phyloP scores from a whole-genome alignment of 2,329 filamentous ascomycete species.

The Aspergillaceae sp. region DNA sequence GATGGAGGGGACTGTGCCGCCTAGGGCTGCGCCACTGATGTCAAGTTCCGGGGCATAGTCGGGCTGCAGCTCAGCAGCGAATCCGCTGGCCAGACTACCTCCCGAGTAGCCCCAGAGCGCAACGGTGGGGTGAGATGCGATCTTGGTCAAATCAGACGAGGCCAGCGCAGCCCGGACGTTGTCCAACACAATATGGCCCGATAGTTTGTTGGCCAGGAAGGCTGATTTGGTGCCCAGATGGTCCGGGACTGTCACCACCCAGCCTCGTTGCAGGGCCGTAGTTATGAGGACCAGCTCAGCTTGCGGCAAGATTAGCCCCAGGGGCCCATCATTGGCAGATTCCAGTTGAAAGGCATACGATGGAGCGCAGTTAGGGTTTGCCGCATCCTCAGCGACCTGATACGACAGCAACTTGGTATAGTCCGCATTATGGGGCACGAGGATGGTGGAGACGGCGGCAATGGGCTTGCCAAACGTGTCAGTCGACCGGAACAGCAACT shows the following conservation, averaged over 20 bases:
- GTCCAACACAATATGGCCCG: constrained; percentile 39
- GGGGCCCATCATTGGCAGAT: constrained; percentile 30
- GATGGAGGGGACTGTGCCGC: constrained; percentile 40
- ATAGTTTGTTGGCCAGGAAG: constrained; percentile 35
- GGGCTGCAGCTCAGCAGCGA: constrained; percentile 10
- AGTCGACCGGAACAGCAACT: constrained; percentile 36
- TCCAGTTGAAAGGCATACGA: constrained; percentile 27
- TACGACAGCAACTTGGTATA: constrained; percentile 34
- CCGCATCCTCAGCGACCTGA: constrained; percentile 28
- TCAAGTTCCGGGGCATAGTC: constrained; percentile 11
- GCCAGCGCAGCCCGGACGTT: constrained; percentile 34
- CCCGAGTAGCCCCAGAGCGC: constrained; percentile 51
- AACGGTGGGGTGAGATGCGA: constrained; percentile 25
- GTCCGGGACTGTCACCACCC: constrained; percentile 43
- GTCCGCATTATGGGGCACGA: constrained; percentile 28
- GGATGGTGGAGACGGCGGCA: constrained; percentile 32
- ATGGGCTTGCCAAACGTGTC: constrained; percentile 29
- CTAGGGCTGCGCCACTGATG: constrained; percentile 43
- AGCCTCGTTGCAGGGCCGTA: constrained; percentile 35
- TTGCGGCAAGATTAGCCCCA: constrained; percentile 25
- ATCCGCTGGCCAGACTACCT: constrained; percentile 34
- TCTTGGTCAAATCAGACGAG: constrained; percentile 18
- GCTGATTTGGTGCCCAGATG: constrained; percentile 38
- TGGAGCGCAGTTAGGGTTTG: constrained; percentile 18
- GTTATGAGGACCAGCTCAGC: constrained; percentile 24